A percentile compares a stretch with the other conserved stretches of the same genome.
phyloP scores from a whole-genome alignment of 2,329 filamentous ascomycete species.

The Aspergillus phoenicis region DNA sequence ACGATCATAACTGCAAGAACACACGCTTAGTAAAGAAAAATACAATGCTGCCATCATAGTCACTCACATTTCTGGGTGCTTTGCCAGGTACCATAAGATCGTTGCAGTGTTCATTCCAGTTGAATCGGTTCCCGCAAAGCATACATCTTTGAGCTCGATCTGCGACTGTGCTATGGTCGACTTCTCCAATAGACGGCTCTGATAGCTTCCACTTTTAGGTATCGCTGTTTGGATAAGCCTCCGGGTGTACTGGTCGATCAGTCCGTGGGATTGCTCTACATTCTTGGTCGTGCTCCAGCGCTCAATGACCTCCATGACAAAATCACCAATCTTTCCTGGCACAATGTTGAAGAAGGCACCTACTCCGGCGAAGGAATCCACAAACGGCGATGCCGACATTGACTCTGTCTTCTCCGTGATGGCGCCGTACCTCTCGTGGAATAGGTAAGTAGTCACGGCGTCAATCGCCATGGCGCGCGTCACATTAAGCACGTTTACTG shows the following conservation, averaged over 20 bases:
- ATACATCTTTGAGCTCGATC: constrained; percentile 57
- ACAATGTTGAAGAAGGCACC: constrained; percentile 57
- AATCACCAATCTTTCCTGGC: constrained; percentile 44
- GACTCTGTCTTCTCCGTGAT: constrained; percentile 41
- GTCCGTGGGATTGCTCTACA: constrained; percentile 37
- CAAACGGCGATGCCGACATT: constrained; percentile 53
- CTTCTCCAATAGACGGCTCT: constrained; percentile 50
- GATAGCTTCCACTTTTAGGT: constrained; percentile 48
- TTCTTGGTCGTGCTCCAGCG: constrained; percentile 36
- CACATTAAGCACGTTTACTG: constrained; percentile 50
- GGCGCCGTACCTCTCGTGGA: constrained; percentile 55
- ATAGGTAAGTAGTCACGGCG: constrained; percentile 57
- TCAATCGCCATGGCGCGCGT: constrained; percentile 56
- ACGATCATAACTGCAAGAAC: constrained; percentile 26
- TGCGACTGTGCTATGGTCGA: constrained; percentile 49
- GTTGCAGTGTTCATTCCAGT: constrained; percentile 56
- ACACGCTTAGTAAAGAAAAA: constrained; percentile 13
- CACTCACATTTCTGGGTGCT: constrained; percentile 44
- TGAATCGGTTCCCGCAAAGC: constrained; percentile 59
- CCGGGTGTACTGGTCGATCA: constrained; percentile 49
- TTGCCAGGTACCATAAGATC: constrained; percentile 50
- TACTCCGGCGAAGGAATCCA: constrained; percentile 58
- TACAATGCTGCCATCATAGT: background rate
- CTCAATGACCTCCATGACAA: constrained; percentile 35
- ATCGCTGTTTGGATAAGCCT: constrained; percentile 41